Conservation (phyloP, 2,329 filamentous ascomycete species). For the Verticillium longisporum region DNA sequence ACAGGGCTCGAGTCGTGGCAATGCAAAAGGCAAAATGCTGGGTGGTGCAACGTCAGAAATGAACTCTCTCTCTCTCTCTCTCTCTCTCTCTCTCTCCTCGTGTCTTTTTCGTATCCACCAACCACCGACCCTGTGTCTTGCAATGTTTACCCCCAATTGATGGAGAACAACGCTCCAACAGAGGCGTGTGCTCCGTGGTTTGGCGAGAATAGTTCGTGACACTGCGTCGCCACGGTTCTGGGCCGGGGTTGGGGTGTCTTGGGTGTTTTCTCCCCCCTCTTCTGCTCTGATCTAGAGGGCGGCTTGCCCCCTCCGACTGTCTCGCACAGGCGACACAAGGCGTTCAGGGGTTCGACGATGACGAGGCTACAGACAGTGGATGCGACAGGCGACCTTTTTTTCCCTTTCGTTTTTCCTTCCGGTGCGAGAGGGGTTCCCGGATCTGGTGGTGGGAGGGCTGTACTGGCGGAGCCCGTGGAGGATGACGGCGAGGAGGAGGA, state of each 20-base stretch:
- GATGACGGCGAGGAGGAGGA: background rate
- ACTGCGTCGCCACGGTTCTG: background rate
- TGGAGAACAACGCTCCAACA: background rate
- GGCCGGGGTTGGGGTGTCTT: background rate
- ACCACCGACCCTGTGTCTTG: background rate
- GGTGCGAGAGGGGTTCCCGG: background rate
- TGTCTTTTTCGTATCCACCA: background rate
- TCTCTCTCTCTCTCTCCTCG: too few relatives aligned
- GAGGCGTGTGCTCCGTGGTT: background rate
- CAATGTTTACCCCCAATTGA: background rate
- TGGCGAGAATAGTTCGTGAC: background rate
- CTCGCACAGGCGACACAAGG: background rate
- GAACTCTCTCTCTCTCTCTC: too few relatives aligned
- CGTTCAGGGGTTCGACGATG: background rate
- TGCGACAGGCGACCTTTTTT: background rate
- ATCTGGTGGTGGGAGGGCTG: background rate
- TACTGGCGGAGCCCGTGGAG: background rate
- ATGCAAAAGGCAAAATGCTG: background rate
- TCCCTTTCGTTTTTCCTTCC: background rate
- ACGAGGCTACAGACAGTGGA: background rate
- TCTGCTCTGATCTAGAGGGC: background rate
- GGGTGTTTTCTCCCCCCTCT: background rate
- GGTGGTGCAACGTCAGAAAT: background rate
- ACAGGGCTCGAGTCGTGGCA: background rate
- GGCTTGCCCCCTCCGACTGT: background rate